Percentiles rank a stretch among this genome's conserved stretches.
These are phyloP conservation scores for Rhizopogon vulgaris DNA, from an alignment of 768 basidiomycete species.

Conservation along the genomic window DNA sequence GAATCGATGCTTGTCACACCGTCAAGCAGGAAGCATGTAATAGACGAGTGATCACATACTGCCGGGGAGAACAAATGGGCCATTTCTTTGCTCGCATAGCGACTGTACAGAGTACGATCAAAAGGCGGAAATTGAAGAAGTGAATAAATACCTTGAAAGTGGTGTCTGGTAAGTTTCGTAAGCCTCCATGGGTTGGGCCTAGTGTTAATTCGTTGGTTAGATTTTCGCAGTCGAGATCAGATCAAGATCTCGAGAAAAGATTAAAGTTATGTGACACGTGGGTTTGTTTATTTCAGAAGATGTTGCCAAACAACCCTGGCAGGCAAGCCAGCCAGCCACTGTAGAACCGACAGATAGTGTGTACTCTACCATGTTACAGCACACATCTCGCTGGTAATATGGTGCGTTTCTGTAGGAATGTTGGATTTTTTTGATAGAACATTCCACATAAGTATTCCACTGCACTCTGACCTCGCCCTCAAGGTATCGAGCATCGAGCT, in stretches of 20 bases:
- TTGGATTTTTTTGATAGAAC: too few relatives aligned
- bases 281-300: background rate
- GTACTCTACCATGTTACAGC: too few relatives aligned
- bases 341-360: too few relatives aligned
- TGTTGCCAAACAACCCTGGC: too few relatives aligned
- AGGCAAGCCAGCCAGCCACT: too few relatives aligned
- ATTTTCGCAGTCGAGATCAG: slow-evolving; percentile 2
- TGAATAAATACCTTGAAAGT: slow-evolving; percentile 55
- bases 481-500: too few relatives aligned
- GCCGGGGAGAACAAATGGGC: slow-evolving; percentile 92
- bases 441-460: too few relatives aligned
- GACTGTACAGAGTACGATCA: slow-evolving; percentile 40
- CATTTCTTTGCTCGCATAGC: slow-evolving; percentile 99
- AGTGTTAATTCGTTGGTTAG: background rate
- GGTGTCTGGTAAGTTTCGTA: slow-evolving; percentile 78
- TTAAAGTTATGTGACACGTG: background rate
- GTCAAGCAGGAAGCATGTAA: background rate
- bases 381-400: too few relatives aligned
- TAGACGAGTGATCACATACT: slow-evolving; percentile 38
- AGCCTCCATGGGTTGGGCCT: slow-evolving; percentile 41
- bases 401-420: too few relatives aligned
- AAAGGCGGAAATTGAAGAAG: background rate
- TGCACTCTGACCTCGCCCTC: too few relatives aligned
- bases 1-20: slow-evolving; percentile 71
- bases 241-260: background rate